Evolutionary conservation across 2,329 filamentous ascomycete species (phyloP).

Genomic region (Colletotrichum sp.): DNA sequence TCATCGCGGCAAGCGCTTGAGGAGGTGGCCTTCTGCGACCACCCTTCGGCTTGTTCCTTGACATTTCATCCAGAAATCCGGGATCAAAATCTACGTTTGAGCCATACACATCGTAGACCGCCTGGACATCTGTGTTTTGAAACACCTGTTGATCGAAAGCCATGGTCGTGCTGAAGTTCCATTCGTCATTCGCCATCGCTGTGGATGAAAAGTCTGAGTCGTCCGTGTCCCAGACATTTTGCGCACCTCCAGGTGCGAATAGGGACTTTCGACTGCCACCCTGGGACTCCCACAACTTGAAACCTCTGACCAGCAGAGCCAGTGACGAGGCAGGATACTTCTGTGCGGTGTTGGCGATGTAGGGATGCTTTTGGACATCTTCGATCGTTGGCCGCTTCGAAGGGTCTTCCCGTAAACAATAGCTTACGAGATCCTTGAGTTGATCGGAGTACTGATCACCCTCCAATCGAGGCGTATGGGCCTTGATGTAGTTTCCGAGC

Average conservation of each 20-base stretch:
- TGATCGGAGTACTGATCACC: slow-evolving; percentile 73
- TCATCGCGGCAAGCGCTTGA: slow-evolving; percentile 60
- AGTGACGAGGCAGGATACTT: slow-evolving; percentile 69
- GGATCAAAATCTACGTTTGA: slow-evolving; percentile 58
- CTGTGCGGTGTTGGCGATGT: slow-evolving; percentile 66
- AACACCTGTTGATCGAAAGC: slow-evolving; percentile 67
- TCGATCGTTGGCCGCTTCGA: slow-evolving; percentile 72
- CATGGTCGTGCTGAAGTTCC: slow-evolving; percentile 71
- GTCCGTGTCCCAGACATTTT: slow-evolving; percentile 43
- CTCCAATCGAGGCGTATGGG: slow-evolving; percentile 70
- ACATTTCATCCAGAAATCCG: slow-evolving; percentile 50
- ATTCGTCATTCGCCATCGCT: slow-evolving; percentile 61
- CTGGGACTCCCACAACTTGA: slow-evolving; percentile 76
- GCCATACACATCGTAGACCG: slow-evolving; percentile 66
- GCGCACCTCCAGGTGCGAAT: slow-evolving; percentile 64
- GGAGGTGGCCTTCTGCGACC: slow-evolving; percentile 60
- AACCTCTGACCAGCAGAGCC: slow-evolving; percentile 71
- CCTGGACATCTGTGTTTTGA: slow-evolving; percentile 57
- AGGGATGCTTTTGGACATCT: slow-evolving; percentile 71
- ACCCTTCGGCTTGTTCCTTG: slow-evolving; percentile 54
- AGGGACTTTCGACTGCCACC: slow-evolving; percentile 73
- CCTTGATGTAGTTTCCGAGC: slow-evolving; percentile 62
- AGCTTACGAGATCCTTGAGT: slow-evolving; percentile 73
- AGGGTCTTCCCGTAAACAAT: slow-evolving; percentile 74
- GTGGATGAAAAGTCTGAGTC: slow-evolving; percentile 47